These are phyloP conservation scores for Colletotrichum spaethianum DNA, from an alignment of 2,329 filamentous ascomycete genomes.

Conservation along the genomic window DNA sequence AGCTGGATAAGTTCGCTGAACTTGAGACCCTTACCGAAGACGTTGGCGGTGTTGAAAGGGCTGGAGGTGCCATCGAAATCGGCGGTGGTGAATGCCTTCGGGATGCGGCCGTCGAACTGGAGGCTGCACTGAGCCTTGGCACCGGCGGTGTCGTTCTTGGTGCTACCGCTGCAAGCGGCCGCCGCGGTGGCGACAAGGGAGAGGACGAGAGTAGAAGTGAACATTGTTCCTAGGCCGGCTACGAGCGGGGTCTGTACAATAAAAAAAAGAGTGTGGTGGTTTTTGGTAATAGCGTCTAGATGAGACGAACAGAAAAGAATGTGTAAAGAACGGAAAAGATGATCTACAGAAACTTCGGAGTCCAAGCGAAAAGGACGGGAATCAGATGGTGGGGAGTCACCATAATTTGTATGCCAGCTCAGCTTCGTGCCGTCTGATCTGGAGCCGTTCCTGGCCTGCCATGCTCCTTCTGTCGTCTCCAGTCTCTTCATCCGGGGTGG, in stretches of 20 bases:
- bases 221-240: constrained; percentile 41
- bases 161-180: constrained; percentile 18
- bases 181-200: constrained; percentile 32
- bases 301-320: constrained; percentile 37
- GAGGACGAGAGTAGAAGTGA: constrained; percentile 35
- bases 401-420: constrained; percentile 23
- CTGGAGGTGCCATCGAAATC: constrained; percentile 61
- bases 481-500: neutral
- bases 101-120: constrained; percentile 63
- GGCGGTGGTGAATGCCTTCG: constrained; percentile 52
- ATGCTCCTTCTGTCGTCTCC: neutral
- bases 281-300: constrained; percentile 14
- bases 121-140: constrained; percentile 52
- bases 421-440: constrained; percentile 27
- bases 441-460: neutral
- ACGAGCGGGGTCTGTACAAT: constrained; percentile 15
- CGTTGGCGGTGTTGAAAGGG: constrained; percentile 66
- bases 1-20: constrained; percentile 67
- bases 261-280: constrained; percentile 33
- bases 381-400: constrained; percentile 20
- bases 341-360: constrained; percentile 18
- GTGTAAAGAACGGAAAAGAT: constrained; percentile 30
- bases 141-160: constrained; percentile 34
- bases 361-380: neutral
- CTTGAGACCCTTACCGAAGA: constrained; percentile 66